Percentiles rank a stretch among this genome's conserved stretches.
These are phyloP conservation scores for Parmales sp. DNA, from an alignment of 108 stramenopile species.

Conservation along the genomic window DNA sequence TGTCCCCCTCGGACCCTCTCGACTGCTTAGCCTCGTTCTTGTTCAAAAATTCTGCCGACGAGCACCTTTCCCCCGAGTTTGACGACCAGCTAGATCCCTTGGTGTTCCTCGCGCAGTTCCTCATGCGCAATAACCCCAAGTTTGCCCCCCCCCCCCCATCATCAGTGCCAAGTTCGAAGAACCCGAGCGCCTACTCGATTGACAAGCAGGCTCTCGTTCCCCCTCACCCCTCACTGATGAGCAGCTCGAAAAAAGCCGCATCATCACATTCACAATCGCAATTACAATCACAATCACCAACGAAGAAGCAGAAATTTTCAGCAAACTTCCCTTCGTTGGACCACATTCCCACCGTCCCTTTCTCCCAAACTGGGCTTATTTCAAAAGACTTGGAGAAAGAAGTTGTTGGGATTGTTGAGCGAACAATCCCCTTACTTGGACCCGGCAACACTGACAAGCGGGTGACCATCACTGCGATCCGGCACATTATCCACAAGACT, in stretches of 20 bases:
- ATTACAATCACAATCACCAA: no score
- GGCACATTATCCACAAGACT: not conserved
- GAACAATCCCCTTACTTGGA: not conserved
- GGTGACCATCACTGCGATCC: constrained; percentile 2
- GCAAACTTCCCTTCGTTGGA: not conserved
- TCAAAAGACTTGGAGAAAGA: not conserved
- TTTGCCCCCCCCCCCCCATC: not conserved
- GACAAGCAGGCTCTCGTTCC: not conserved
- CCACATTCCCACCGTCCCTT: not conserved
- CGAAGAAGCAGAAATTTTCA: not conserved
- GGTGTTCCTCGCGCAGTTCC: not conserved
- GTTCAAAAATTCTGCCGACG: not conserved
- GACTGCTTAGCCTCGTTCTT: not conserved
- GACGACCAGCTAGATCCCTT: not conserved
- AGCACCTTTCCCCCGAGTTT: not conserved
- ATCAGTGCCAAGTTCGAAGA: not conserved
- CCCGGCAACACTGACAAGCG: not conserved
- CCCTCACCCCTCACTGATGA: not conserved
- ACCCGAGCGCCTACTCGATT: no score
- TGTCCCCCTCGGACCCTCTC: not conserved
- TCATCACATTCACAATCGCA: no score
- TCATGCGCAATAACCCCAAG: not conserved
- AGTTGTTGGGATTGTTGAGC: not conserved
- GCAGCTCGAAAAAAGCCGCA: not conserved
- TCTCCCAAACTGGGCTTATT: not conserved